Conservation (phyloP, 257 asterid genomes). For the Forsythia viridissima region DNA sequence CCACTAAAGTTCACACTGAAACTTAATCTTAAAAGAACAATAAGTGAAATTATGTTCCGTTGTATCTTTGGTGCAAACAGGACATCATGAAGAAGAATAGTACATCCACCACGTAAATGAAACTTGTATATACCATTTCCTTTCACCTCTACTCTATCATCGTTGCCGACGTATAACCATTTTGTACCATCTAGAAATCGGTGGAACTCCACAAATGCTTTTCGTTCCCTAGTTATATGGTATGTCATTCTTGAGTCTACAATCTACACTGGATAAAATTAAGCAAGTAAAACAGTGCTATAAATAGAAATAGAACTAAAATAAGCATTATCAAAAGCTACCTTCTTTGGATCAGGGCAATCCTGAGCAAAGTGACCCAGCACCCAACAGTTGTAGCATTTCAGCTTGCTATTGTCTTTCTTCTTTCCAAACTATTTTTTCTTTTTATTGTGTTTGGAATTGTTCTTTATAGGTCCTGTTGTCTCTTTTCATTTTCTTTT, state of each 20-base stretch:
- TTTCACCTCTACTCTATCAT: neutral
- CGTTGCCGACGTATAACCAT: slow-evolving; percentile 8
- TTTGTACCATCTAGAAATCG: neutral
- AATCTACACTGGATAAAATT: neutral
- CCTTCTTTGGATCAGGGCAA: neutral
- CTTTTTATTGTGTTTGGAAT: too few relatives aligned
- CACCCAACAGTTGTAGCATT: neutral
- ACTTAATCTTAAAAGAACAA: too few relatives aligned
- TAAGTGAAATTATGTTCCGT: too few relatives aligned
- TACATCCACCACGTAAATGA: neutral
- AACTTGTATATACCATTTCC: neutral
- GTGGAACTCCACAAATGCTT: neutral
- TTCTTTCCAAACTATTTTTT: too few relatives aligned
- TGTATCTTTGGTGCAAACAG: too few relatives aligned
- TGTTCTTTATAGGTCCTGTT: too few relatives aligned
- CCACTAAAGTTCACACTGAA: too few relatives aligned
- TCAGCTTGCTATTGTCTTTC: neutral
- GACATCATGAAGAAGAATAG: too few relatives aligned
- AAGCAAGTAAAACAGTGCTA: too few relatives aligned
- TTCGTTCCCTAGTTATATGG: neutral
- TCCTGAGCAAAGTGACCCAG: neutral
- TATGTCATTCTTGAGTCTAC: neutral
- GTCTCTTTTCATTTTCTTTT: neutral
- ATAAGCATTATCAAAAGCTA: neutral
- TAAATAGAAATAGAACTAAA: neutral